Percentiles rank a stretch among this genome's conserved stretches.
Evolutionary conservation across 2,329 filamentous ascomycete genomes (phyloP).

Genomic region (Calonectria honghensis): DNA sequence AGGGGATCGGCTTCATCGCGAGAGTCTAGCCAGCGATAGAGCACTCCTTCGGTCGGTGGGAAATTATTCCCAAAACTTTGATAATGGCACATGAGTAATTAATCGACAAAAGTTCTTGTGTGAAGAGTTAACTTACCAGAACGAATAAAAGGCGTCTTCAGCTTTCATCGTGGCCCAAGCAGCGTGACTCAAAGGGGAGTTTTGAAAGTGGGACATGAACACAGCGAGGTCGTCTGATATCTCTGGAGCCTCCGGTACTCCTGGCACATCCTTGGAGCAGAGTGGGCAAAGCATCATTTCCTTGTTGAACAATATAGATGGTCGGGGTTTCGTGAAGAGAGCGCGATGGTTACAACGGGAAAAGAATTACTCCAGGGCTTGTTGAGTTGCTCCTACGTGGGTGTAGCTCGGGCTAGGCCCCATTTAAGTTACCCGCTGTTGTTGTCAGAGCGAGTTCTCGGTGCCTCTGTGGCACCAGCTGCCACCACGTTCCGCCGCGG

Average conservation of each 20-base stretch:
- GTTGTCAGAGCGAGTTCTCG: background rate
- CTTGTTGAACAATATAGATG: background rate
- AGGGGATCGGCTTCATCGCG: background rate
- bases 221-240: background rate
- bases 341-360: background rate
- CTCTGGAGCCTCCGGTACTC: background rate
- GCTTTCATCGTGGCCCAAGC: background rate
- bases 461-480: background rate
- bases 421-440: background rate
- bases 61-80: background rate
- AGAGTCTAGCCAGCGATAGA: background rate
- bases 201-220: background rate
- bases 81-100: background rate
- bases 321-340: background rate
- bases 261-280: background rate
- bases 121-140: background rate
- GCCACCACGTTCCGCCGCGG: background rate
- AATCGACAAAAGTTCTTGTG: background rate
- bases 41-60: background rate
- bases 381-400: background rate
- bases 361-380: background rate
- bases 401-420: background rate
- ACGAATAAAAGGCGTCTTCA: background rate
- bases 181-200: background rate
- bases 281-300: background rate